Conservation (phyloP, 306 rosid species). For the Dalbergia oliveri region DNA sequence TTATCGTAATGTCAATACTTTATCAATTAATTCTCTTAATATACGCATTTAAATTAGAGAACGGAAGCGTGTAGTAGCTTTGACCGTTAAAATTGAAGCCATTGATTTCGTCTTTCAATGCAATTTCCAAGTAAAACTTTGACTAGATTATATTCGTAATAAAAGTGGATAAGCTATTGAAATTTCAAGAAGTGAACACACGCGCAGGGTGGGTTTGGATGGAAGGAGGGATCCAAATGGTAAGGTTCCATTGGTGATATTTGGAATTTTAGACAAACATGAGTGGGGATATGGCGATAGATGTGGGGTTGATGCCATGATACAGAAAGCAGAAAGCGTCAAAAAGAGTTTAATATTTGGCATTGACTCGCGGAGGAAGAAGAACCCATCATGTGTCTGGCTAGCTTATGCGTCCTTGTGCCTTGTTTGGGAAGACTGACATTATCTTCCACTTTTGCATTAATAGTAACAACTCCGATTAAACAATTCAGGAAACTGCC, state of each 20-base stretch:
- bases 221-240: slow-evolving; percentile 26
- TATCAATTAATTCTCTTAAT: too few species aligned
- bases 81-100: background rate
- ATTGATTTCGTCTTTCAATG: background rate
- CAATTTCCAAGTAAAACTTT: background rate
- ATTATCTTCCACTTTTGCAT: slow-evolving; percentile 16
- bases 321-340: slow-evolving; percentile 44
- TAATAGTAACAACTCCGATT: slow-evolving; percentile 23
- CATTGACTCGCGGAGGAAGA: slow-evolving; percentile 50
- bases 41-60: too few species aligned
- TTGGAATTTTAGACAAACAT: slow-evolving; percentile 52
- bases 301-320: slow-evolving; percentile 24
- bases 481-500: slow-evolving; percentile 28
- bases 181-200: background rate
- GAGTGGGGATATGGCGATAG: slow-evolving; percentile 37
- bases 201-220: slow-evolving; percentile 47
- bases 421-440: slow-evolving; percentile 11
- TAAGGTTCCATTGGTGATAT: slow-evolving; percentile 43
- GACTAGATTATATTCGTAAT: background rate
- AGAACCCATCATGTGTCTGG: slow-evolving; percentile 28
- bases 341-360: slow-evolving; percentile 45
- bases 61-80: background rate
- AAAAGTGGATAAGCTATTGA: background rate
- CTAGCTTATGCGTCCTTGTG: slow-evolving; percentile 10
- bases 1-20: too few species aligned